Evolutionary conservation across 306 rosid genomes (phyloP).

Genomic region (Bauhinia variegata): DNA sequence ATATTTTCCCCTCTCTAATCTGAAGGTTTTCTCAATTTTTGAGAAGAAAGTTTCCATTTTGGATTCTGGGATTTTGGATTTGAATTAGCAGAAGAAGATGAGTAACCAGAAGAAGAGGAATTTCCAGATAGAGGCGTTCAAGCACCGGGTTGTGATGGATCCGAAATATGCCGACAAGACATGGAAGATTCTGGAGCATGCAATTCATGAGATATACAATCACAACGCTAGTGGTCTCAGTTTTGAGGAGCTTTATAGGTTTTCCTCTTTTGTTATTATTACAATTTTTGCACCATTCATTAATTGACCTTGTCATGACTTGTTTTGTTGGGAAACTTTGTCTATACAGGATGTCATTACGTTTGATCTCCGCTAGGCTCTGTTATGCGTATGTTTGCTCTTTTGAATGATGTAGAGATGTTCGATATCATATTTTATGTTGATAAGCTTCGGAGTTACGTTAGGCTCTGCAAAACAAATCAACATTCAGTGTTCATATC

Average conservation of each 20-base stretch:
- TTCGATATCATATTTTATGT: background rate
- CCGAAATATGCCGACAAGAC: constrained; percentile 81
- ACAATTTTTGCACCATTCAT: background rate
- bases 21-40: constrained; percentile 25
- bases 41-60: constrained; percentile 9
- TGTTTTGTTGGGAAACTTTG: background rate
- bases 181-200: constrained; percentile 78
- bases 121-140: constrained; percentile 82
- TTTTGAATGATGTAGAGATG: background rate
- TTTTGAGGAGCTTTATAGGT: constrained; percentile 90
- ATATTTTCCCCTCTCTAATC: constrained; percentile 4
- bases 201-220: constrained; percentile 74
- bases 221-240: constrained; percentile 78
- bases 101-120: constrained; percentile 76
- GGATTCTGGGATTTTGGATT: constrained; percentile 17
- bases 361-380: constrained; percentile 14
- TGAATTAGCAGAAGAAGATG: constrained; percentile 42
- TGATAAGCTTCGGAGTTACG: background rate
- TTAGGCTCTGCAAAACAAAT: too few species aligned
- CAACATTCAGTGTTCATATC: background rate
- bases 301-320: background rate
- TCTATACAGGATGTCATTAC: constrained; percentile 1
- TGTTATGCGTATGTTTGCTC: background rate
- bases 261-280: constrained; percentile 12
- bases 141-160: constrained; percentile 75